Evolutionary conservation across 2,329 filamentous ascomycete species (phyloP), one percentile per base, ranked within the genome.

Genomic region (Kalmusia sp.): DNA sequence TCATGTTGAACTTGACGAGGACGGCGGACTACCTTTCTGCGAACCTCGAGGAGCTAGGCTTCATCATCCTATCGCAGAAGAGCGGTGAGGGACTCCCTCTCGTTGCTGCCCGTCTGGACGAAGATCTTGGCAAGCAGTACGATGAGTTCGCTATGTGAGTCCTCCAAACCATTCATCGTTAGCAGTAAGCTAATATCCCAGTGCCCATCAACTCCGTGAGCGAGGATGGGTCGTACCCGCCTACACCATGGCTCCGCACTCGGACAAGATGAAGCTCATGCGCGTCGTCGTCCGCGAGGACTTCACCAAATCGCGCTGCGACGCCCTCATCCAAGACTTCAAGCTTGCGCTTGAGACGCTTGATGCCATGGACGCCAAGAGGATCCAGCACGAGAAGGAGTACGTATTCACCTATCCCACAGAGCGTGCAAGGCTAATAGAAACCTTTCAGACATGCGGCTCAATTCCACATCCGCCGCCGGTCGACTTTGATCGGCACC

Each of bases 211-310:
- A 74, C 84, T 97, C 22, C 89, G 93, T 46, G 87, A 91, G 59
- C 86, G 92, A 28, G 91, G 91, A 37, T 98, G 93, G 93, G 89
- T 97, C 25, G 91, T 97, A 0, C 93, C 93, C 0, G 93, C 93
- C 0, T 98, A 98, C 78, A 98, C 93, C 33, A 97, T 97, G 93
- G 93, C 93, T 0, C 93, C 93, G 15, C 83, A 96, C 71, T 92
- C 91, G 15, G 81, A 91, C 51, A 80, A 87, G 59, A 82, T 97
- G 69, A 96, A 96, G 83, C 88, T 98, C 84, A 86, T 97, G 80
- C 88, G 93, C 31, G 86, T 97, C 4, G 93, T 98, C 0, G 91
- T 97, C 4, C 86, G 93, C 45, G 93, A 97, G 76, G 93, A 97
- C 77, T 97, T 98, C 65, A 90, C 87, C 40, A 87, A 89, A 73